Base-by-base conservation (phyloP, 2,329 filamentous ascomycete genomes). In the Alternaria incomplexa region DNA sequence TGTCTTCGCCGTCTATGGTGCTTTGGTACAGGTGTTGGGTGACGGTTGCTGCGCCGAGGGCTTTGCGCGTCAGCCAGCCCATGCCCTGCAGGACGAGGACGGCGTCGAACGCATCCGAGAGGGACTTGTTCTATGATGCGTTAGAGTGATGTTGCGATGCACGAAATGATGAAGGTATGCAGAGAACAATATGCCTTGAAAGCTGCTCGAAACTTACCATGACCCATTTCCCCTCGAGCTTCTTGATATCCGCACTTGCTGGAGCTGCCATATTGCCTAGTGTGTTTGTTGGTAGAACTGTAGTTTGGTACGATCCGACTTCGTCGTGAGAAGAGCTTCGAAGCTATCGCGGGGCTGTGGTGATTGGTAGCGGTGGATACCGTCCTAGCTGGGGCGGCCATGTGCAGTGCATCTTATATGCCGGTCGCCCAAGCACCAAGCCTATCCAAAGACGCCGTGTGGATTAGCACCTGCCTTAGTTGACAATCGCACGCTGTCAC, bases 41-140 rank as follows among this genome's bases (percentile, higher is more conserved):
- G 57, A 97, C 82, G 48, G 88, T 90, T 30, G 92, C 91, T 30
- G 89, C 78, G 70, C 84, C 80, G 78, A 96, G 88, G 63, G 87
- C 88, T 83, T 90, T 93, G 81, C 93, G 92, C 53, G 86, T 85
- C 54, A 94, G 71, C 87, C 87, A 95, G 60, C 80, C 77, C 44
- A 85, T 73, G 68, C 80, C 80, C 73, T 85, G 83, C 70, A 95
- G 85, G 53, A 85, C 76, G 62, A 97, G 89, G 65, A 91, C 87
- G 1, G 88, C 83, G 63, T 93, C 91, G 51, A 89, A 82, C 68
- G 85, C 82, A 79, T 91, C 89, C 62, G 91, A 93, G 70, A 93
- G 84, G 65, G 83, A 81, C 78, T 91, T 91, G 86, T 96, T 94
- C 92, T 95, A 74, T 17, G 6, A 17, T 13, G 25, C 28, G 15